These are phyloP conservation scores for Calcarisporium arbuscula DNA, from an alignment of 2,329 filamentous ascomycete species.

Conservation along the genomic window DNA sequence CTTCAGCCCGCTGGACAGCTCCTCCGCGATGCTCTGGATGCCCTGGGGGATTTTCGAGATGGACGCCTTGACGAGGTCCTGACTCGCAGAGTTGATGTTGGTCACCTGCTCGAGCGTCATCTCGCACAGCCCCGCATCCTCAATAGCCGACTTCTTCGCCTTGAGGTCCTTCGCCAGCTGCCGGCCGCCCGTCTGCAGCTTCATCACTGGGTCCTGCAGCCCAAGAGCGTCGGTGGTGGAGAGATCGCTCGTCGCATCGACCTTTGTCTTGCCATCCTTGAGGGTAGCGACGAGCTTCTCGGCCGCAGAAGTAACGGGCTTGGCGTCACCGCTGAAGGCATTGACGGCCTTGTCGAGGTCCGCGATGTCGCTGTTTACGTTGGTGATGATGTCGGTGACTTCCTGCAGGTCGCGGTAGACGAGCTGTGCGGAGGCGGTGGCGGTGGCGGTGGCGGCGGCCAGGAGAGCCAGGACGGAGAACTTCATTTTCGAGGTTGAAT, in stretches of 20 bases:
- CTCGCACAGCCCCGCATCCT: conserved; percentile 21
- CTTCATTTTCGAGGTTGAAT: conserved; percentile 13
- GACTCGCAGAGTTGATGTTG: conserved; percentile 16
- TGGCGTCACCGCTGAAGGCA: conserved; percentile 17
- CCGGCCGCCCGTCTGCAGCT: conserved; percentile 19
- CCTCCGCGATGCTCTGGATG: conserved; percentile 19
- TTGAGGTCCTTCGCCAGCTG: conserved; percentile 18
- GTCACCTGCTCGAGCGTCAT: conserved; percentile 17
- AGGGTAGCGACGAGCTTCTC: conserved; percentile 13
- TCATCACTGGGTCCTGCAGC: conserved; percentile 11
- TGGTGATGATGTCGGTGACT: conserved; percentile 9
- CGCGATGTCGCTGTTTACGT: conserved; percentile 11
- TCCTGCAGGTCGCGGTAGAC: conserved; percentile 6
- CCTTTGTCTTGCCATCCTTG: conserved; percentile 11
- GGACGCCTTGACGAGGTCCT: conserved; percentile 22
- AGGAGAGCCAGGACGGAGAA: conserved; percentile 10
- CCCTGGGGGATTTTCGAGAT: conserved; percentile 22
- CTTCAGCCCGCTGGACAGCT: conserved; percentile 18
- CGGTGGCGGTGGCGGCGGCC: conserved; percentile 10
- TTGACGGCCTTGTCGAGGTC: conserved; percentile 16
- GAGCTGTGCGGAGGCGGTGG: conserved; percentile 2
- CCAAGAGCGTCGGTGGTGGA: conserved; percentile 11
- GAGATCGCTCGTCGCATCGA: conserved; percentile 10
- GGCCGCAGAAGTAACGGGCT: conserved; percentile 13
- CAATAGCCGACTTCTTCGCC: conserved; percentile 18